Conservation (phyloP, 176 grass and related monocot genomes). For the Puccinellia tenuiflora region DNA sequence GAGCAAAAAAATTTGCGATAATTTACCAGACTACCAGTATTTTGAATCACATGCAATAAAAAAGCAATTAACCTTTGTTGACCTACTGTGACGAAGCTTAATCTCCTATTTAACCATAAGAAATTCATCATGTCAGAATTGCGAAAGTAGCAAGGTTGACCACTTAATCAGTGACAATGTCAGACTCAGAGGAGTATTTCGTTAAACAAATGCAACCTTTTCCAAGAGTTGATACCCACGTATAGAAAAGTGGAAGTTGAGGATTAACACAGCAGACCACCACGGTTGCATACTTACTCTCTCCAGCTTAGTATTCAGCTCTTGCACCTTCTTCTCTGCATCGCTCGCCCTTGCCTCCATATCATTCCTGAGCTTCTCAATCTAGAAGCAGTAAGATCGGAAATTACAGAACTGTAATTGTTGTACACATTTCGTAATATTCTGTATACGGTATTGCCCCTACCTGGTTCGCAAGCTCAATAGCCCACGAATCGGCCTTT, state of each 20-base stretch:
- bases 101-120: neutral
- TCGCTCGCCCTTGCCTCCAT: conserved; percentile 45
- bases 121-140: conserved; percentile 12
- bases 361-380: conserved; percentile 55
- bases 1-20: neutral
- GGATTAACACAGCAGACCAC: neutral
- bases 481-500: conserved; percentile 32
- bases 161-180: neutral
- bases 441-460: neutral
- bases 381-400: conserved; percentile 33
- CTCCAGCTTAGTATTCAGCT: conserved; percentile 56
- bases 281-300: conserved; percentile 41
- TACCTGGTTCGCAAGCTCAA: conserved; percentile 79
- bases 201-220: neutral
- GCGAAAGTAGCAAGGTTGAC: neutral
- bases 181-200: neutral
- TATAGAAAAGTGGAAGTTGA: neutral
- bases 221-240: neutral
- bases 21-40: neutral
- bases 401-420: neutral
- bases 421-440: neutral
- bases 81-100: neutral
- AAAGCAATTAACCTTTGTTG: neutral
- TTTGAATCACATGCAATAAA: neutral
- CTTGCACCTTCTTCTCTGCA: conserved; percentile 54